Evolutionary conservation across 1,139 yeast species (phyloP), one percentile per base, ranked within the genome.

Genomic region (Kodamaea fungicola): DNA sequence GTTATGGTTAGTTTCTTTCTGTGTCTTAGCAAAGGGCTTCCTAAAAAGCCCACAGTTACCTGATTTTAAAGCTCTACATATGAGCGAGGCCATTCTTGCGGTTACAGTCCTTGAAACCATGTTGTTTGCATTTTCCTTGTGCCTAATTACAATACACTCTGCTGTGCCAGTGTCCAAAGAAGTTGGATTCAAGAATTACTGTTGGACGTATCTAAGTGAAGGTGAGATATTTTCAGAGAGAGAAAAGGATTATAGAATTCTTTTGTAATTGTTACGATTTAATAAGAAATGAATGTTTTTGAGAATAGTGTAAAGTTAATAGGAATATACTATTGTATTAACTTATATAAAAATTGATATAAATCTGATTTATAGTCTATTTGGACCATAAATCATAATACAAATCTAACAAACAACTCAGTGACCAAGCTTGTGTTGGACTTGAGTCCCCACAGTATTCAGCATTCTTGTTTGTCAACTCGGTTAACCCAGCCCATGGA

Each of bases 371-470:
- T 37, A 16, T 16, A 16, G 19, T 16, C 19, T 16, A 16, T 16
- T 43, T 49, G 25, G 52, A 57, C 71, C 70, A 76, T 30, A 78
- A 58, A 52, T 88, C 96, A 46, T 74, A 72, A 59, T 81, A 85
- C 41, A 92, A 64, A 56, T 92, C 97, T 35, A 92, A 63, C 43
- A 92, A 63, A 51, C 96, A 86, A 3, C 94, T 83, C 0, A 89
- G 66, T 55, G 95, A 85, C 98, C 98, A 92, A 0, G 97, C 97
- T 59, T 92, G 98, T 0, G 97, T 82, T 3, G 97, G 96, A 47
- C 95, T 84, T 2, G 96, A 86, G 57, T 92, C 98, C 10, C 60
- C 53, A 59, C 97, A 92, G 8, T 80, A 50, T 28, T 68, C 80
- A 4, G 97, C 97, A 52, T 84, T 82, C 59, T 85, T 87, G 56